Conservation (phyloP, 306 rosid species). For the Cucumis cinereus region DNA sequence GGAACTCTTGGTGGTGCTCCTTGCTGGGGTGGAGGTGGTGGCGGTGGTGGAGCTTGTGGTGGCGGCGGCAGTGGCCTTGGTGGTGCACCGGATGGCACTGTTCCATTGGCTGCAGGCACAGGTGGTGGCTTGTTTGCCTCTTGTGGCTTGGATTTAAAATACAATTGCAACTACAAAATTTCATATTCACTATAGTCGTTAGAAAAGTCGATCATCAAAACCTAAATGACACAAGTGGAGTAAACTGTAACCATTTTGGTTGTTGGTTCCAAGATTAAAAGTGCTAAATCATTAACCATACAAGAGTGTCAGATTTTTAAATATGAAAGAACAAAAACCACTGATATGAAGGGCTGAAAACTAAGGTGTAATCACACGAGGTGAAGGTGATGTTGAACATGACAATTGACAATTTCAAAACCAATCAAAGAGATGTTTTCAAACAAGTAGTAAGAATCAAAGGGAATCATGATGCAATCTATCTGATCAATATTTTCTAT, state of each 20-base stretch:
- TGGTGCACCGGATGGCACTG: constrained; percentile 70
- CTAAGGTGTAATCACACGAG: neutral
- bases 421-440: no score
- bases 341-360: neutral
- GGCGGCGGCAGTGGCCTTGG: constrained; percentile 78
- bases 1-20: constrained; percentile 62
- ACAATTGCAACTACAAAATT: constrained; percentile 72
- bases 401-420: no score
- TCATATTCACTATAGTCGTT: constrained; percentile 11
- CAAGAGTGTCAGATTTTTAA: neutral
- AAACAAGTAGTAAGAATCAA: neutral
- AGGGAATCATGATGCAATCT: neutral
- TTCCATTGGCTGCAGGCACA: constrained; percentile 50
- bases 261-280: neutral
- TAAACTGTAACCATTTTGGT: neutral
- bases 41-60: constrained; percentile 52
- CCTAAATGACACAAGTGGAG: neutral
- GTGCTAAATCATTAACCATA: neutral
- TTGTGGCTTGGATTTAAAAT: constrained; percentile 76
- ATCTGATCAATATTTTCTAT: neutral
- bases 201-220: neutral
- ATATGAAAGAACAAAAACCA: neutral
- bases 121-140: constrained; percentile 78
- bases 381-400: no score
- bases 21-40: constrained; percentile 73